phyloP scores from a whole-genome alignment of 805 yeast genomes.

The Saturnispora besseyi region DNA sequence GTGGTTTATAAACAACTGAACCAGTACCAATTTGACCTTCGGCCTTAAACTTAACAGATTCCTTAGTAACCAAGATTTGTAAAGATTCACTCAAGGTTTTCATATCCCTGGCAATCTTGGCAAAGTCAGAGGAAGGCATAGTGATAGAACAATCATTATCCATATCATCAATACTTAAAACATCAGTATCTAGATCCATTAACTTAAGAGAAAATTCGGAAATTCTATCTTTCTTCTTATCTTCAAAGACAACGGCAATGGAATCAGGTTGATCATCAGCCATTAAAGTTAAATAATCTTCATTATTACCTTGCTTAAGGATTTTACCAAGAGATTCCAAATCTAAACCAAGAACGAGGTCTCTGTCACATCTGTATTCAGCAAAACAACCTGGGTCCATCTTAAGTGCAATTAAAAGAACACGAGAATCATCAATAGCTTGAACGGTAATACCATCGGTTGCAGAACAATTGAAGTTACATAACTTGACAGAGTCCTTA shows the following conservation, averaged over 20 bases:
- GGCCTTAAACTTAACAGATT: slow-evolving; percentile 78
- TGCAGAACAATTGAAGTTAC: slow-evolving; percentile 96
- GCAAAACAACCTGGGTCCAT: slow-evolving; percentile 84
- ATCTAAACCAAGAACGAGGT: slow-evolving; percentile 85
- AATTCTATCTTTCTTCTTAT: slow-evolving; percentile 79
- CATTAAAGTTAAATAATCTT: slow-evolving; percentile 77
- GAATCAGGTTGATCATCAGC: slow-evolving; percentile 74
- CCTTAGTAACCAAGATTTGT: slow-evolving; percentile 80
- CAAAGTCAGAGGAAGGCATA: slow-evolving; percentile 82
- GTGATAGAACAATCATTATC: slow-evolving; percentile 79
- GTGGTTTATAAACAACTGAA: slow-evolving; percentile 75
- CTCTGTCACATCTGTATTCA: slow-evolving; percentile 92
- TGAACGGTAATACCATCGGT: slow-evolving; percentile 83
- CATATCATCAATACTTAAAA: slow-evolving; percentile 87
- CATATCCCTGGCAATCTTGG: slow-evolving; percentile 84
- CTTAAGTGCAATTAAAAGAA: slow-evolving; percentile 76
- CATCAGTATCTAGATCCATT: slow-evolving; percentile 95
- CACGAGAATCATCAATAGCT: slow-evolving; percentile 97
- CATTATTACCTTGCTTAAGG: slow-evolving; percentile 82
- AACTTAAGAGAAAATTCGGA: slow-evolving; percentile 86
- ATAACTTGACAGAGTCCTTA: slow-evolving; percentile 87
- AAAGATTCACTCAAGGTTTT: slow-evolving; percentile 80
- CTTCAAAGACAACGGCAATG: slow-evolving; percentile 80
- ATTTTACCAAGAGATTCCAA: slow-evolving; percentile 80
- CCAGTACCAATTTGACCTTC: slow-evolving; percentile 93